These are phyloP conservation scores for Exobasidium rhododendri DNA, from an alignment of 1,284 basidiomycete genomes.

Conservation along the genomic window DNA sequence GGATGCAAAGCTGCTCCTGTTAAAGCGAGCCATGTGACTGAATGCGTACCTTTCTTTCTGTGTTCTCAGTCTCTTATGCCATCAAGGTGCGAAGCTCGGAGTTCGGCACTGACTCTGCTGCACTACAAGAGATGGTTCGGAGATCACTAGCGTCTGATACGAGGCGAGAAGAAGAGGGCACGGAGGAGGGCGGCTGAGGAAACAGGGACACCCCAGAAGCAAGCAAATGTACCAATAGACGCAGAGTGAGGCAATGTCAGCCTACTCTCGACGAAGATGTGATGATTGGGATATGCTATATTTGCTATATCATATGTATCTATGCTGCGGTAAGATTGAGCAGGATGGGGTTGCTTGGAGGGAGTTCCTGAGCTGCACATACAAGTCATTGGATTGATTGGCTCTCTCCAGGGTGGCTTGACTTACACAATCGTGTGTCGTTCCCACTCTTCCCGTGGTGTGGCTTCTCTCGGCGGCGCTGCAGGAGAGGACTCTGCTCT, in stretches of 20 bases:
- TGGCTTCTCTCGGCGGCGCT: not conserved
- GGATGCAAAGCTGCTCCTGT: slow-evolving; percentile 56
- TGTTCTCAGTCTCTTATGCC: slow-evolving; percentile 30
- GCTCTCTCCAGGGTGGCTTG: not conserved
- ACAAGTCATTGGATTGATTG: not conserved
- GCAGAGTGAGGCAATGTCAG: not conserved
- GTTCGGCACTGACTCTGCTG: slow-evolving; percentile 29
- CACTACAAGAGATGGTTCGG: slow-evolving; percentile 37
- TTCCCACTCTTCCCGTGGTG: not conserved
- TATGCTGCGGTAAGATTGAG: too few species aligned
- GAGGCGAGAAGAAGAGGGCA: not conserved
- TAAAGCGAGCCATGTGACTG: not conserved
- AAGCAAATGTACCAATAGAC: not conserved
- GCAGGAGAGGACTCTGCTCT: not conserved
- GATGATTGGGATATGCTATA: too few species aligned
- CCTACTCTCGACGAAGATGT: too few species aligned
- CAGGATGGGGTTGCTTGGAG: not conserved
- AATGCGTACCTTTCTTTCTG: not conserved
- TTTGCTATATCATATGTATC: too few species aligned
- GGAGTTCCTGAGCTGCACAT: not conserved
- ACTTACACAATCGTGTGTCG: not conserved
- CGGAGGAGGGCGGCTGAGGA: slow-evolving; percentile 6
- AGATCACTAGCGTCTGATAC: slow-evolving; percentile 22
- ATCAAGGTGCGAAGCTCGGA: slow-evolving; percentile 39
- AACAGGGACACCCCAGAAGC: not conserved